Evolutionary conservation across 805 yeast species (phyloP).

Genomic region (Cyberlindnera veronae): DNA sequence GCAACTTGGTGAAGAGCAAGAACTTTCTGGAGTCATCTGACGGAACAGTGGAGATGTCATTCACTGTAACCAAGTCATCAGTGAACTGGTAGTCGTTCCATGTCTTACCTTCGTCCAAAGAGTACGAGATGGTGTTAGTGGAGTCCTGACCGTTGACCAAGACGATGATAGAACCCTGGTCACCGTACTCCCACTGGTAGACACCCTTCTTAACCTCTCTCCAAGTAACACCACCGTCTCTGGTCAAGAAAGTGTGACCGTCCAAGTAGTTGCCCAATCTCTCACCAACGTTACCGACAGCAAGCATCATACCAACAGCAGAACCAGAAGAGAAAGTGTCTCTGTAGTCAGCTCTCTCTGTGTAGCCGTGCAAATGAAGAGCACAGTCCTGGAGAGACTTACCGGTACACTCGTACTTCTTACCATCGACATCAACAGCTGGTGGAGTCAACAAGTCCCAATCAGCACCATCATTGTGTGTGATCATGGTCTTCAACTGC

Average conservation of each 20-base stretch:
- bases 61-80: conserved; percentile 49
- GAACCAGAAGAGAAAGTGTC: conserved; percentile 86
- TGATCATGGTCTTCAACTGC: conserved; percentile 62
- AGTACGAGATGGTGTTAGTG: conserved; percentile 59
- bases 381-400: conserved; percentile 60
- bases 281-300: conserved; percentile 86
- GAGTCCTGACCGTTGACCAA: conserved; percentile 55
- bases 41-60: conserved; percentile 86
- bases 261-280: conserved; percentile 38
- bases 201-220: conserved; percentile 68
- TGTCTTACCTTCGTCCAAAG: conserved; percentile 73
- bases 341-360: conserved; percentile 79
- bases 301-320: conserved; percentile 84
- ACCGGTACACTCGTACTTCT: conserved; percentile 50
- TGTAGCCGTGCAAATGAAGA: conserved; percentile 83
- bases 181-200: conserved; percentile 94
- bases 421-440: conserved; percentile 54
- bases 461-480: conserved; percentile 89
- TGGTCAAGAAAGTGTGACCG: conserved; percentile 69
- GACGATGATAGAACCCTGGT: conserved; percentile 83
- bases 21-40: conserved; percentile 85
- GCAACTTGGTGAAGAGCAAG: conserved; percentile 53
- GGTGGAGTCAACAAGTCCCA: conserved; percentile 80
- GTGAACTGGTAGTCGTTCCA: conserved; percentile 71
- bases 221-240: conserved; percentile 92